These are phyloP conservation scores for Bisporella sp. DNA, from an alignment of 2,329 filamentous ascomycete species.

Conservation along the genomic window DNA sequence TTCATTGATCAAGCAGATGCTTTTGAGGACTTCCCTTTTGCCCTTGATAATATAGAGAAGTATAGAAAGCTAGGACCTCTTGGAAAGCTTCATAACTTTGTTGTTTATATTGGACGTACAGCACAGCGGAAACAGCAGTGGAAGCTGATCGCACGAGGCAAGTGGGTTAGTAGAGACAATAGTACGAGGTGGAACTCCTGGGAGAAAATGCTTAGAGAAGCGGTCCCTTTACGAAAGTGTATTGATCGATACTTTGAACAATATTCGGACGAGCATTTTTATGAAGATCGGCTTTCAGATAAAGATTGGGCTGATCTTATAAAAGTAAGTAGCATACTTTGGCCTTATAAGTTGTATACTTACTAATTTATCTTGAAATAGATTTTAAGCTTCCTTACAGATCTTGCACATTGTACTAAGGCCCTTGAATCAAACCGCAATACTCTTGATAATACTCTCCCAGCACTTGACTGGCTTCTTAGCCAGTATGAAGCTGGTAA, in stretches of 20 bases:
- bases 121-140: background rate
- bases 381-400: background rate
- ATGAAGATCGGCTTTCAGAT: background rate
- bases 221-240: background rate
- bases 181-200: background rate
- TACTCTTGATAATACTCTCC: background rate
- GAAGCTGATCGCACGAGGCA: background rate
- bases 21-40: too few relatives aligned
- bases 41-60: background rate
- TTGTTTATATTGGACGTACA: background rate
- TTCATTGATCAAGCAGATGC: background rate
- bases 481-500: background rate
- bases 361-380: too few relatives aligned
- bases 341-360: too few relatives aligned
- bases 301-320: background rate
- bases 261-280: background rate
- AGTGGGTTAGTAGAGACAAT: too few relatives aligned
- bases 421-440: background rate
- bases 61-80: background rate
- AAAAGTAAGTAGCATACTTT: too few relatives aligned
- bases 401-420: background rate
- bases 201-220: background rate
- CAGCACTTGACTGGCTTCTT: background rate
- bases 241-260: background rate
- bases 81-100: background rate